A percentile compares a stretch with the other conserved stretches of the same genome.
phyloP scores from a whole-genome alignment of 2,329 filamentous ascomycete genomes.

The Fusarium burgessii region DNA sequence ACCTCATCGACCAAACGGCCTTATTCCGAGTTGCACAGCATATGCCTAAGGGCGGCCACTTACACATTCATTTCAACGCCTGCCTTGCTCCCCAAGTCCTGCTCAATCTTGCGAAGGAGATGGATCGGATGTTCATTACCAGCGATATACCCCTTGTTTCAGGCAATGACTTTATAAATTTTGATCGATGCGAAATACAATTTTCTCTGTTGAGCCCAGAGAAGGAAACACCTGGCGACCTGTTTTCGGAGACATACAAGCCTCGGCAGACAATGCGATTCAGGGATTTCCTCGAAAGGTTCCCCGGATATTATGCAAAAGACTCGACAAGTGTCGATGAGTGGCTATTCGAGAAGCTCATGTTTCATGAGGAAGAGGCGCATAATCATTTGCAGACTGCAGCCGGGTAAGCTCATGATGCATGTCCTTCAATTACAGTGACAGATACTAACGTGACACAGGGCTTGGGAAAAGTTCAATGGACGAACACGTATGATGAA shows the following conservation, averaged over 20 bases:
- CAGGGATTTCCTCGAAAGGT: conserved; percentile 55
- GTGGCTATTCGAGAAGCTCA: conserved; percentile 73
- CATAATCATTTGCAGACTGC: conserved; percentile 64
- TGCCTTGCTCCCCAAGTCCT: conserved; percentile 72
- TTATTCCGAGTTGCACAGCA: conserved; percentile 67
- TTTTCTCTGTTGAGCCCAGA: conserved; percentile 64
- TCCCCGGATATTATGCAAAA: conserved; percentile 44
- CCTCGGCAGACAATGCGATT: conserved; percentile 60
- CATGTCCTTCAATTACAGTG: neutral
- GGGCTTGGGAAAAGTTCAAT: conserved; percentile 74
- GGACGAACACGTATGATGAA: conserved; percentile 78
- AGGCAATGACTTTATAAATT: conserved; percentile 56
- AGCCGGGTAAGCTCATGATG: conserved; percentile 60
- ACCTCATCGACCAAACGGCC: conserved; percentile 66
- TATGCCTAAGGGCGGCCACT: conserved; percentile 78
- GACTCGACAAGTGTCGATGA: conserved; percentile 50
- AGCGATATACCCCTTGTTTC: conserved; percentile 64
- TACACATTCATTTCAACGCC: conserved; percentile 85
- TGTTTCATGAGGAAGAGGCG: conserved; percentile 71
- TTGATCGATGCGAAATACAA: conserved; percentile 69
- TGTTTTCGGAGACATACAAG: conserved; percentile 65
- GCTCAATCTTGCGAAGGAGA: conserved; percentile 65
- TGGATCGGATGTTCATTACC: conserved; percentile 76
- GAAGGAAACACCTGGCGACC: conserved; percentile 53
- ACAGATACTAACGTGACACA: conserved; percentile 43